These are phyloP conservation scores for Blastobotrys capitulatus DNA, from an alignment of 1,139 yeast species.

Conservation along the genomic window DNA sequence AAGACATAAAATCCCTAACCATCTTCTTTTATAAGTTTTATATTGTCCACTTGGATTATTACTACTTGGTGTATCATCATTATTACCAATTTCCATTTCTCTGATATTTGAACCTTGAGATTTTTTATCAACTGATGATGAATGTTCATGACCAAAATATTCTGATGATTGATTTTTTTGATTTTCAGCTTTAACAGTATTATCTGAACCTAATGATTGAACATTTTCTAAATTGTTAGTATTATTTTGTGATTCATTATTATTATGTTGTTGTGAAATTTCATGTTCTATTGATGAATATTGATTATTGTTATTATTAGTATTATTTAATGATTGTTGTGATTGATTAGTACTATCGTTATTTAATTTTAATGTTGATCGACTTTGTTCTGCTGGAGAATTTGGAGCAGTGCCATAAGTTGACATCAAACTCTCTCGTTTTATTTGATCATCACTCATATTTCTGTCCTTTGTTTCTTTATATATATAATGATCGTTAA, in stretches of 20 bases:
- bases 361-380: not conserved
- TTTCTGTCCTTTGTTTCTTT: not conserved
- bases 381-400: constrained; percentile 10
- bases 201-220: not conserved
- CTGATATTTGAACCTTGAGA: not conserved
- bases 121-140: constrained; percentile 5
- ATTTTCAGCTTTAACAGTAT: not conserved
- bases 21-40: constrained; percentile 30
- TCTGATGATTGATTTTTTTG: not conserved
- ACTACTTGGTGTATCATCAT: not conserved
- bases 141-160: constrained; percentile 1
- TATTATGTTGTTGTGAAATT: not conserved
- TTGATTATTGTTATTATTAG: not conserved
- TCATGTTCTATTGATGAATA: not conserved
- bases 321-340: not conserved
- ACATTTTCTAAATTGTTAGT: not conserved
- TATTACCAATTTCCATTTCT: constrained; percentile 6
- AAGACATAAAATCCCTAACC: constrained; percentile 32
- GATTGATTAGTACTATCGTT: not conserved
- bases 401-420: constrained; percentile 9
- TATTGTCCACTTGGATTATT: constrained; percentile 13
- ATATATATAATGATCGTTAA: not conserved
- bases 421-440: constrained; percentile 9
- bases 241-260: not conserved
- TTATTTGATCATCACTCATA: not conserved